A percentile compares a stretch with the other conserved stretches of the same genome.
Conservation (phyloP, 2,329 filamentous ascomycete genomes). For the Pseudophaeomoniella oleicola region DNA sequence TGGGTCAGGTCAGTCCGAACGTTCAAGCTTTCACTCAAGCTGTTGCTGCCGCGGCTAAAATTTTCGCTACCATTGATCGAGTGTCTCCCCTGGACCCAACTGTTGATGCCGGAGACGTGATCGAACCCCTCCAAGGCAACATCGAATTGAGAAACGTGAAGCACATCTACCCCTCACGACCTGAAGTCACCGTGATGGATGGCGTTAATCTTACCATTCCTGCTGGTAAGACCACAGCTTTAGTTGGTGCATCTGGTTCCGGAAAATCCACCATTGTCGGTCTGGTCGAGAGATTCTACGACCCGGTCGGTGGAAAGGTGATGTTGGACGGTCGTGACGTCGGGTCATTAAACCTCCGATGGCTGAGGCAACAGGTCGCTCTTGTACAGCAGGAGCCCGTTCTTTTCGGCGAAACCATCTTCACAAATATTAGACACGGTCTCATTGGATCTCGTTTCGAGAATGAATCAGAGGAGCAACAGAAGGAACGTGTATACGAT, state of each 20-base stretch:
- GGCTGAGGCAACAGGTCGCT: slow-evolving; percentile 84
- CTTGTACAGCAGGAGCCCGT: slow-evolving; percentile 88
- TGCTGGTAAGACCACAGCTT: slow-evolving; percentile 78
- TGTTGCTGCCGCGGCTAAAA: slow-evolving; percentile 74
- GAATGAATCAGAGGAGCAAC: slow-evolving; percentile 49
- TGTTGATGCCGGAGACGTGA: slow-evolving; percentile 53
- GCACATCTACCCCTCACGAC: slow-evolving; percentile 87
- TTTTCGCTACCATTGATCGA: slow-evolving; percentile 87
- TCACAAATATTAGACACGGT: slow-evolving; percentile 77
- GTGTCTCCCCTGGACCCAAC: slow-evolving; percentile 69
- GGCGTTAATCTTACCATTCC: slow-evolving; percentile 67
- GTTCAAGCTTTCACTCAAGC: slow-evolving; percentile 73
- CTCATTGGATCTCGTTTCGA: slow-evolving; percentile 74
- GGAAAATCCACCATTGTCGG: slow-evolving; percentile 93
- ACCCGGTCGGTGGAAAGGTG: slow-evolving; percentile 67
- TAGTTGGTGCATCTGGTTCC: slow-evolving; percentile 87
- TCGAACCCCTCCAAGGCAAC: slow-evolving; percentile 59
- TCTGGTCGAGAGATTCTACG: slow-evolving; percentile 85
- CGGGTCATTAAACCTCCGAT: slow-evolving; percentile 66
- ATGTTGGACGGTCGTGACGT: slow-evolving; percentile 74
- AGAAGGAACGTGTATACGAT: slow-evolving; percentile 56
- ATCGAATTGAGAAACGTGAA: slow-evolving; percentile 72
- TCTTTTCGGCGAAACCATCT: slow-evolving; percentile 80
- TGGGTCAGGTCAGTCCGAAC: slow-evolving; percentile 79
- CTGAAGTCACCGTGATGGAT: slow-evolving; percentile 79